Evolutionary conservation across 2,329 filamentous ascomycete species (phyloP).

Genomic region (Chaetomiaceae sp.): DNA sequence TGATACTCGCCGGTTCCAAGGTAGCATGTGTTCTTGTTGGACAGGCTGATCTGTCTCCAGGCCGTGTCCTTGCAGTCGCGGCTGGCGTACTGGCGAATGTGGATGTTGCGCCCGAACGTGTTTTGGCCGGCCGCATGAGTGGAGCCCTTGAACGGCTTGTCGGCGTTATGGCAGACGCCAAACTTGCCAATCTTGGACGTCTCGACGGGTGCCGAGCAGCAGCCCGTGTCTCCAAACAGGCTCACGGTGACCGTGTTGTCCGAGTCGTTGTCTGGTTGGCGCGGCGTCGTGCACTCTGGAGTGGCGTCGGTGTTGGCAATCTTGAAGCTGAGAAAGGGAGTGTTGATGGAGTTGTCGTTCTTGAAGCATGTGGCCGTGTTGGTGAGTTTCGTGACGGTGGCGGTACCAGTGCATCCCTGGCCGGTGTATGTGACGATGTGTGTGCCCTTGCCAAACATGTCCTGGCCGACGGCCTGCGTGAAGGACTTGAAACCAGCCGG

Average conservation of each 20-base stretch:
- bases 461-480: background rate
- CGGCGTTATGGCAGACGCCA: background rate
- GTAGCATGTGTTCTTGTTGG: conserved; percentile 1
- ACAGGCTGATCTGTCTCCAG: background rate
- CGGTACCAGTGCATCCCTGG: background rate
- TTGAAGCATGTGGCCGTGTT: conserved; percentile 1
- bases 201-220: background rate
- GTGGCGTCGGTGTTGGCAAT: background rate
- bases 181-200: conserved; percentile 1
- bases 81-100: conserved; percentile 1
- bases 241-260: background rate
- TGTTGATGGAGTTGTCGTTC: background rate
- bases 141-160: background rate
- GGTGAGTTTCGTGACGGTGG: conserved; percentile 1
- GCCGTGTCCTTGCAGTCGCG: background rate
- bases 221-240: background rate
- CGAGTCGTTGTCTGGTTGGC: background rate
- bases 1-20: background rate
- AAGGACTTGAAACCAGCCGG: background rate
- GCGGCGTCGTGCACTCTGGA: background rate
- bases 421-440: background rate
- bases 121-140: background rate
- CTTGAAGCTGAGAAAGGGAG: conserved; percentile 1
- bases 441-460: background rate
- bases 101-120: conserved; percentile 7